Conservation (phyloP, 768 basidiomycete species). For the Pisolithus tinctorius region DNA sequence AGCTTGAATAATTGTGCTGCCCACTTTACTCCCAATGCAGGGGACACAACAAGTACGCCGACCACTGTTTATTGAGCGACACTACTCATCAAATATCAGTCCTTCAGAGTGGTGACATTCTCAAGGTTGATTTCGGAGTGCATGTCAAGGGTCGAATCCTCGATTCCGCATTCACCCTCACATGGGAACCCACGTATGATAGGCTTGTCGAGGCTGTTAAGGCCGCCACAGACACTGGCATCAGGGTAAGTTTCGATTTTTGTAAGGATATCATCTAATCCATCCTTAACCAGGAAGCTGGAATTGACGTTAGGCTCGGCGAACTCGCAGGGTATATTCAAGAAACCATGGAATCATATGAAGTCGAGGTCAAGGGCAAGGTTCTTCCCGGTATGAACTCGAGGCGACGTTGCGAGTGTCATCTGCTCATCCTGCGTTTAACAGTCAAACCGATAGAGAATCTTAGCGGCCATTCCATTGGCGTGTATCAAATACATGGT, state of each 20-base stretch:
- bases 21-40: conserved; percentile 93
- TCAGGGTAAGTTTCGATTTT: conserved; percentile 49
- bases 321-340: conserved; percentile 90
- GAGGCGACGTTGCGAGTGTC: not conserved
- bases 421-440: not conserved
- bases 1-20: conserved; percentile 94
- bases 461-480: conserved; percentile 91
- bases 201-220: conserved; percentile 84
- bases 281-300: conserved; percentile 63
- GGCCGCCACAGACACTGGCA: conserved; percentile 90
- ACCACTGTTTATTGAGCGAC: not conserved
- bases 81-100: conserved; percentile 40
- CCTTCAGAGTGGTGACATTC: conserved; percentile 73
- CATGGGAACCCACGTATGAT: conserved; percentile 85
- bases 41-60: conserved; percentile 70
- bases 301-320: conserved; percentile 90
- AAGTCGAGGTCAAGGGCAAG: conserved; percentile 88
- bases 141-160: conserved; percentile 94
- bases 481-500: conserved; percentile 86
- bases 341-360: conserved; percentile 98
- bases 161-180: conserved; percentile 94
- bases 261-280: conserved; percentile 1
- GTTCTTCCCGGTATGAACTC: conserved; percentile 58
- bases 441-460: conserved; percentile 91
- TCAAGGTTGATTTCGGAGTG: conserved; percentile 97